phyloP scores from a whole-genome alignment of 805 yeast genomes.

The Vanderwaltozyma polyspora region DNA sequence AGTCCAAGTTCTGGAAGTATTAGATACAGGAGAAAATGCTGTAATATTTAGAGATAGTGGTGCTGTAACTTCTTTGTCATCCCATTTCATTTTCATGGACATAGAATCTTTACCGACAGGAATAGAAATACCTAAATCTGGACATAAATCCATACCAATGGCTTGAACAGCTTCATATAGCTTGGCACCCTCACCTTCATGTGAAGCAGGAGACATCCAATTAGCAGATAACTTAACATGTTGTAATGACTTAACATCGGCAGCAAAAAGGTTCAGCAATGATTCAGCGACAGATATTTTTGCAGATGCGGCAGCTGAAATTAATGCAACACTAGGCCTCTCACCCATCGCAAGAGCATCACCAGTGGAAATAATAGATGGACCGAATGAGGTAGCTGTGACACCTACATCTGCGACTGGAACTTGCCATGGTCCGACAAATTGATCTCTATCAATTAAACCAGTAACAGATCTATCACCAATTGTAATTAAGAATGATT shows the following conservation, averaged over 20 bases:
- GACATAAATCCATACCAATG: constrained; percentile 87
- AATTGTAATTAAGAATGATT: constrained; percentile 89
- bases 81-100: constrained; percentile 99
- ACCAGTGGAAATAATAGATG: constrained; percentile 62
- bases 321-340: constrained; percentile 80
- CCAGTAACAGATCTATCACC: constrained; percentile 99
- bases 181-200: constrained; percentile 89
- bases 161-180: constrained; percentile 96
- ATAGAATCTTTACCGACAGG: constrained; percentile 99
- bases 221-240: constrained; percentile 85
- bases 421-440: constrained; percentile 99
- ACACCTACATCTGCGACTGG: constrained; percentile 99
- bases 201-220: constrained; percentile 98
- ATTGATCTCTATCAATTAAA: constrained; percentile 90
- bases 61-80: constrained; percentile 81
- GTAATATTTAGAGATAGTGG: constrained; percentile 87
- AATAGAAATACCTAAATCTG: constrained; percentile 78
- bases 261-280: constrained; percentile 75
- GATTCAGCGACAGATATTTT: constrained; percentile 95
- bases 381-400: constrained; percentile 82
- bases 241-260: constrained; percentile 67
- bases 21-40: constrained; percentile 77
- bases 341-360: constrained; percentile 98
- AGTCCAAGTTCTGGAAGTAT: constrained; percentile 91
- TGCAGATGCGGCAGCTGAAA: constrained; percentile 83